phyloP scores from a whole-genome alignment of 768 basidiomycete species.

The Russula earlei region DNA sequence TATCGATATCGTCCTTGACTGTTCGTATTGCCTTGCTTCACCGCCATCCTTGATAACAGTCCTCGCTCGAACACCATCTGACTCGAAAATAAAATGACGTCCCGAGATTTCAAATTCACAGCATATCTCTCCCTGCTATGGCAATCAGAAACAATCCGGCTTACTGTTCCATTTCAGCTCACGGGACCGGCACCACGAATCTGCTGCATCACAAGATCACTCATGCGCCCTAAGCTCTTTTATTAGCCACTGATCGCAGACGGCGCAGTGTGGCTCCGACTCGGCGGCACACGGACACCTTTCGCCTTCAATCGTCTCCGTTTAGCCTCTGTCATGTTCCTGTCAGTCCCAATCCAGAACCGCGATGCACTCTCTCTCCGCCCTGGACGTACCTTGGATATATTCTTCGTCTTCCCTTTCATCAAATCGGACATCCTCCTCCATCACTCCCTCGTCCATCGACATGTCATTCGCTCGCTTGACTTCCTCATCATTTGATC shows the following conservation, averaged over 20 bases:
- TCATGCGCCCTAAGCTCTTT: background rate
- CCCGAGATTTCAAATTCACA: background rate
- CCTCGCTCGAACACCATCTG: conserved; percentile 29
- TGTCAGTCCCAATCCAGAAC: conserved; percentile 5
- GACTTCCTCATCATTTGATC: conserved; percentile 24
- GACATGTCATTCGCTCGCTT: conserved; percentile 20
- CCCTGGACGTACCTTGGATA: conserved; percentile 58
- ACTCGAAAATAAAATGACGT: background rate
- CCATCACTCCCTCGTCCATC: conserved; percentile 24
- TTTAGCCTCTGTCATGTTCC: conserved; percentile 49
- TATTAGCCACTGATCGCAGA: conserved; percentile 10
- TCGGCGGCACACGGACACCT: conserved; percentile 59
- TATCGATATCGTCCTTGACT: conserved; percentile 10
- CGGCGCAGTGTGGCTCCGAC: conserved; percentile 31
- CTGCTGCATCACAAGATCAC: background rate
- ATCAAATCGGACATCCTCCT: conserved; percentile 25
- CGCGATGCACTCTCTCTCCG: background rate
- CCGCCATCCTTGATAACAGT: too few relatives aligned
- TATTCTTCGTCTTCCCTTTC: conserved; percentile 43
- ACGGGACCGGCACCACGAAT: background rate
- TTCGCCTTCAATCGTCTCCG: conserved; percentile 69
- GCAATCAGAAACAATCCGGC: background rate
- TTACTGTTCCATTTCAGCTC: background rate
- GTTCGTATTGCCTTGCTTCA: background rate
- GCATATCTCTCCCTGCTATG: background rate